Percentiles rank a stretch among this genome's conserved stretches.
Conservation (phyloP, 2,329 filamentous ascomycete species). For the Teratosphaeria destructans region DNA sequence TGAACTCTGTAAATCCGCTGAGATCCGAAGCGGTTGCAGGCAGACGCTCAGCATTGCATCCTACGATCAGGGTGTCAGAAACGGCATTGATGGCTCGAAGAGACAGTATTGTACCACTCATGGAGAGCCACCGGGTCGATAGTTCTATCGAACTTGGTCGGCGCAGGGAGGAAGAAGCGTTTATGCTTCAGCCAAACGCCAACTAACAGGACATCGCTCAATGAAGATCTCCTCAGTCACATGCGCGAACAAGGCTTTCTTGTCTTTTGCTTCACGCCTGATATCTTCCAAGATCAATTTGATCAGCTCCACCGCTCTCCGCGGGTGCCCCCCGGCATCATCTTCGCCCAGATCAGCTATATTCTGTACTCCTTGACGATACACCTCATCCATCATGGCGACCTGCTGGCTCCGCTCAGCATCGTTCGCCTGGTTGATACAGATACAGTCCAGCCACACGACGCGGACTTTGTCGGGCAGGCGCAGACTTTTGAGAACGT, state of each 20-base stretch:
- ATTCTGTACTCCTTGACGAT: neutral
- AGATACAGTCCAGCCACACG: neutral
- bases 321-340: neutral
- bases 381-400: neutral
- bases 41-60: too few relatives aligned
- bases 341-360: neutral
- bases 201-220: neutral
- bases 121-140: neutral
- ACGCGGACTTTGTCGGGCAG: neutral
- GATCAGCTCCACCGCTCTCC: neutral
- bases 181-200: neutral
- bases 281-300: neutral
- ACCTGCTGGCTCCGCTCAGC: neutral
- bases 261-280: neutral
- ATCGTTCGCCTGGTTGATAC: neutral
- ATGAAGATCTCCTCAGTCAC: neutral
- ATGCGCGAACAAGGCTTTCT: neutral
- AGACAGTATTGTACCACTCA: neutral
- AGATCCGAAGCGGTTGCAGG: neutral
- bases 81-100: too few relatives aligned
- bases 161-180: neutral
- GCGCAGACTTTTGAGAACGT: neutral
- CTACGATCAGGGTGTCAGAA: too few relatives aligned
- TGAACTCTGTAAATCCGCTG: neutral
- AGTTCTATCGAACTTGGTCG: neutral